These are phyloP conservation scores for Pseudonitzschia multistriata DNA, from an alignment of 108 stramenopile genomes.

Conservation along the genomic window DNA sequence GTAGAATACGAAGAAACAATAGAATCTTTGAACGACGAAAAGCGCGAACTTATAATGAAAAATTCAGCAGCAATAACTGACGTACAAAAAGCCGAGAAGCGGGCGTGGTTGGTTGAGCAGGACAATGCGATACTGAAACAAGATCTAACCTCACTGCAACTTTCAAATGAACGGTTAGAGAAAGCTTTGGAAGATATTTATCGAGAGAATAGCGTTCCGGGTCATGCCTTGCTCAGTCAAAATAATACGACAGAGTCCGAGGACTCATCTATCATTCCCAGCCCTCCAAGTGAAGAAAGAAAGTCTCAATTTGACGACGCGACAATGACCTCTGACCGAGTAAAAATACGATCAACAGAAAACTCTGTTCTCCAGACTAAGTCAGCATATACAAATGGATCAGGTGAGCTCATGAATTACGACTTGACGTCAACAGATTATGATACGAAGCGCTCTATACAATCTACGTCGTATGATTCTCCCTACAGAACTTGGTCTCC, in stretches of 20 bases:
- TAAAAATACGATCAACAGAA: neutral
- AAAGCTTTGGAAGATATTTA: neutral
- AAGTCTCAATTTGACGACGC: neutral
- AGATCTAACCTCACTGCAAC: constrained; percentile 62
- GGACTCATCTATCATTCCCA: neutral
- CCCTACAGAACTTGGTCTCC: neutral
- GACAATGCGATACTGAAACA: constrained; percentile 60
- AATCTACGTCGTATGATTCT: neutral
- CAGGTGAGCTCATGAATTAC: neutral
- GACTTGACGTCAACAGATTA: constrained; percentile 3
- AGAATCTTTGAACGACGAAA: constrained; percentile 67
- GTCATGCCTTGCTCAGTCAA: neutral
- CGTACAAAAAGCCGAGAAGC: constrained; percentile 69
- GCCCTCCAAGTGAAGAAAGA: neutral
- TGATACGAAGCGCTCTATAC: neutral
- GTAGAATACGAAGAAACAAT: constrained; percentile 78
- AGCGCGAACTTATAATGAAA: constrained; percentile 79
- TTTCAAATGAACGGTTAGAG: constrained; percentile 54
- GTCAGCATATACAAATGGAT: neutral
- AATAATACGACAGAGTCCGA: constrained; percentile 7
- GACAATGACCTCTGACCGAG: neutral
- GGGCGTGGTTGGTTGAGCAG: constrained; percentile 71
- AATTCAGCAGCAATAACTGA: constrained; percentile 72
- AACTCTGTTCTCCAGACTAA: neutral
- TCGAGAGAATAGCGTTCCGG: neutral